Base-by-base conservation (phyloP, 768 basidiomycete species). In the Tephrocybe sp. region DNA sequence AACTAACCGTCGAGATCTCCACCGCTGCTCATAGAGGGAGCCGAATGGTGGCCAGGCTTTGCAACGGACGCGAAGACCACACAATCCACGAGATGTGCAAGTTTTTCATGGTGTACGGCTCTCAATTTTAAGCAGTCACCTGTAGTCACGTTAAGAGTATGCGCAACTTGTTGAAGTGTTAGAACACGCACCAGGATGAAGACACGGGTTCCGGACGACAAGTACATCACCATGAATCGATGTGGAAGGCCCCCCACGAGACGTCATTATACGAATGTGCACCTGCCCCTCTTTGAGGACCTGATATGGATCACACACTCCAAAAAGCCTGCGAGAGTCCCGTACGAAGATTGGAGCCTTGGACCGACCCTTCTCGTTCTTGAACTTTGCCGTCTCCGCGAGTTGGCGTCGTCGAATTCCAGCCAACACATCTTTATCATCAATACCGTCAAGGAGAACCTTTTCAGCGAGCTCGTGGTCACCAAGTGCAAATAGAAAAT, bases 21-120 rank as follows among this genome's bases (percentile, higher is more conserved):
- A 8, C 85, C 85, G 40, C 83, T 84, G 36, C 79, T 83, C 83
- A 87, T 86, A 0, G 83, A 77, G 5, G 84, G 83, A 8, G 84
- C 83, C 12, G 85, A 72, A 41, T 81, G 76, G 28, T 77, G 78
- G 5, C 82, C 83, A 15, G 78, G 77, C 27, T 69, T 66, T 1
- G 78, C 80, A 6, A 79, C 77, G 1, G 77, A 75, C 1, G 85
- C 79, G 54, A 87, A 87, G 2, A 87, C 83, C 15, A 87, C 67
- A 50, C 84, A 87, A 47, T 87, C 85, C 0, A 83, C 73, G 0
- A 87, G 72, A 59, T 86, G 83, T 5, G 72, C 58, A 13, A 86
- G 62, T 13, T 69, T 60, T 2, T 73, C 70, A 51, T 79, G 67
- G 42, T 78, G 60, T 1, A 80, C 83, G 0, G 84, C 85, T 9